phyloP scores from a whole-genome alignment of 140 eudicot species.

The Erigeron philadelphicus region DNA sequence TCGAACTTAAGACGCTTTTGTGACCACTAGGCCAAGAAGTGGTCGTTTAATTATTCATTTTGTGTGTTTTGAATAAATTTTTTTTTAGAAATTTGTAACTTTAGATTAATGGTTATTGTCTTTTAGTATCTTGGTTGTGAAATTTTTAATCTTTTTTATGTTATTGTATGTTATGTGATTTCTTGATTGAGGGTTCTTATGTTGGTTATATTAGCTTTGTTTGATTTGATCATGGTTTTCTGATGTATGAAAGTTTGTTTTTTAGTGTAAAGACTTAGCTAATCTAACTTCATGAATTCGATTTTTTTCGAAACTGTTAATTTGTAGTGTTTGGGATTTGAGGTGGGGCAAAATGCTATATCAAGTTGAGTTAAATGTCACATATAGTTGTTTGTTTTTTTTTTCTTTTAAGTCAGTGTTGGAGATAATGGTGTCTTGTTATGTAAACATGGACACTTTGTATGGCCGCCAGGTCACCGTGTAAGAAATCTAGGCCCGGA shows the following conservation, averaged over 20 bases:
- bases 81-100: too few species aligned
- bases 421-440: slow-evolving; percentile 19
- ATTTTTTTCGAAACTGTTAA: neutral
- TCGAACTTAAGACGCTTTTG: too few species aligned
- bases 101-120: too few species aligned
- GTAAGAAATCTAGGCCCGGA: slow-evolving; percentile 2
- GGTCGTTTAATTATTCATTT: too few species aligned
- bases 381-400: too few species aligned
- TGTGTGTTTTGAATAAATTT: too few species aligned
- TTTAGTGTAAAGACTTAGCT: slow-evolving; percentile 7
- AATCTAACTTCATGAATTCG: slow-evolving; percentile 11
- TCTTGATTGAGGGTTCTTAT: neutral
- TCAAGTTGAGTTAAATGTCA: slow-evolving; percentile 9
- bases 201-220: neutral
- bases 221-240: neutral
- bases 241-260: slow-evolving; percentile 5
- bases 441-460: slow-evolving; percentile 17
- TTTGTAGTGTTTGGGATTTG: slow-evolving; percentile 16
- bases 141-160: too few species aligned
- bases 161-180: neutral
- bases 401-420: neutral
- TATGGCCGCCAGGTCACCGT: neutral
- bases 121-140: too few species aligned
- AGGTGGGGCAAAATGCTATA: neutral
- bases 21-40: too few species aligned